Evolutionary conservation across 1,284 basidiomycete species (phyloP).

Genomic region (Vanrija pseudolonga): DNA sequence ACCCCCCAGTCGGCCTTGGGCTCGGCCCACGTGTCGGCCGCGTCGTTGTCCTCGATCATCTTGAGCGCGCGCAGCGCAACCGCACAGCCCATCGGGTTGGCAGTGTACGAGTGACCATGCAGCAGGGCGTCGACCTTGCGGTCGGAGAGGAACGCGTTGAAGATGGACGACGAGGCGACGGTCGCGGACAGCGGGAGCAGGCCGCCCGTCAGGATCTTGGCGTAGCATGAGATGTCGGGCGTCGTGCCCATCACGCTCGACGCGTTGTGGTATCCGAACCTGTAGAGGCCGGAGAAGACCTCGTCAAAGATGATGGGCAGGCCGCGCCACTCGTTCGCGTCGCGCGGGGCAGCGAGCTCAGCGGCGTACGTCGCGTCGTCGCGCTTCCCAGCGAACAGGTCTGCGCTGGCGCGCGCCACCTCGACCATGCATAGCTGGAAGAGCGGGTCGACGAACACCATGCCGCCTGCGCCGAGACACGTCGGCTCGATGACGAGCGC

Average conservation of each 20-base stretch:
- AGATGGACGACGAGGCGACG: slow-evolving; percentile 73
- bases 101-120: slow-evolving; percentile 94
- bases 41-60: slow-evolving; percentile 58
- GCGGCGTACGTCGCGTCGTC: neutral
- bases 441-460: slow-evolving; percentile 96
- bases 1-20: slow-evolving; percentile 57
- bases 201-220: slow-evolving; percentile 92
- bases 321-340: slow-evolving; percentile 55
- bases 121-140: slow-evolving; percentile 77
- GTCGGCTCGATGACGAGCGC: slow-evolving; percentile 88
- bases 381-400: slow-evolving; percentile 47
- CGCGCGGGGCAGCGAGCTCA: neutral
- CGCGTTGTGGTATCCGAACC: slow-evolving; percentile 70
- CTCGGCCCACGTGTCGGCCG: slow-evolving; percentile 56
- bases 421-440: slow-evolving; percentile 88
- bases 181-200: slow-evolving; percentile 83
- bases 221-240: slow-evolving; percentile 87
- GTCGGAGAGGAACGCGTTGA: slow-evolving; percentile 70
- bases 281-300: slow-evolving; percentile 88
- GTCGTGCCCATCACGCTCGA: slow-evolving; percentile 63
- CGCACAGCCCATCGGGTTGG: slow-evolving; percentile 85
- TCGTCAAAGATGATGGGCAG: slow-evolving; percentile 94
- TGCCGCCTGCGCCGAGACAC: slow-evolving; percentile 92
- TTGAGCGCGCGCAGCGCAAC: slow-evolving; percentile 78
- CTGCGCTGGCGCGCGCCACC: slow-evolving; percentile 60